Conservation (phyloP, 305 asterid species). For the Fraxinus latifolia region DNA sequence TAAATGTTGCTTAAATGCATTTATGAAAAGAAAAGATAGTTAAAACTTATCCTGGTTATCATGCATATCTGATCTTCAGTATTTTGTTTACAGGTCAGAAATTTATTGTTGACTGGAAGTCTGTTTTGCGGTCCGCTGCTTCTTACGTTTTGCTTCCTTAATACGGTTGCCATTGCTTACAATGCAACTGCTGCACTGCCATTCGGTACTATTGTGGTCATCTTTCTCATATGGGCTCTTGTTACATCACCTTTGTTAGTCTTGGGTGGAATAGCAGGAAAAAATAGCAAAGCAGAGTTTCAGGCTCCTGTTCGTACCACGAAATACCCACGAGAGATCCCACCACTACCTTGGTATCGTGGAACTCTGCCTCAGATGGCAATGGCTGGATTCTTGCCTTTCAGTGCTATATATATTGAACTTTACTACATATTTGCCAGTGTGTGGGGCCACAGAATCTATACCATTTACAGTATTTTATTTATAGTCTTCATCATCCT, state of each 20-base stretch:
- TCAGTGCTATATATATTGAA: conserved; percentile 77
- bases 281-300: conserved; percentile 70
- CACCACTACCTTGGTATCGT: conserved; percentile 73
- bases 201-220: conserved; percentile 69
- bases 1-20: neutral
- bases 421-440: conserved; percentile 77
- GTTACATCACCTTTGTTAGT: conserved; percentile 73
- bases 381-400: conserved; percentile 82
- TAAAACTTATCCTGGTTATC: neutral
- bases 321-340: conserved; percentile 78
- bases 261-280: conserved; percentile 80
- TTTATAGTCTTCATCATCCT: conserved; percentile 75
- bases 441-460: conserved; percentile 81
- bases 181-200: conserved; percentile 82
- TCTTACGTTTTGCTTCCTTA: conserved; percentile 71
- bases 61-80: neutral
- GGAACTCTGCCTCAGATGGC: conserved; percentile 75
- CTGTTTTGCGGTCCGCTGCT: conserved; percentile 73
- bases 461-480: conserved; percentile 71
- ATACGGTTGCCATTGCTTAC: conserved; percentile 72
- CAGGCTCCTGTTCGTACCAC: conserved; percentile 84
- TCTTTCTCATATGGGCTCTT: conserved; percentile 74
- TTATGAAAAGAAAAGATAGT: neutral
- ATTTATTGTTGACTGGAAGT: conserved; percentile 58
- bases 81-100: conserved; percentile 49